phyloP scores from a whole-genome alignment of 176 grass and related monocot genomes.

The maize (Zea mays) region Zm-B73-REFERENCE-NAM-5.0 NC_050100.1:218695001-218695500 shows the following conservation, averaged over 20 bases:
- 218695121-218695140: background rate
- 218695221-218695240: background rate
- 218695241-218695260: background rate
- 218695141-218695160: background rate
- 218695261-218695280: background rate
- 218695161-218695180: background rate
- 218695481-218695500: background rate
- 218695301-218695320: background rate
- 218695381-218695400: background rate
- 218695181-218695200: background rate
- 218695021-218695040: too few species aligned
- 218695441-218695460: background rate
- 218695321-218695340: background rate
- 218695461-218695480: slow-evolving; percentile 20
- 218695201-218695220: background rate
- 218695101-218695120: background rate
- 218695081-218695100: background rate
- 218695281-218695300: background rate
- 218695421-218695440: background rate
- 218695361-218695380: background rate
- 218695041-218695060: background rate
- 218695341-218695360: background rate
- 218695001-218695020: too few species aligned
- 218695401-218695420: background rate
- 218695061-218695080: background rate